Conservation (phyloP, 306 rosid species). For the Cyamopsis tetragonoloba region DNA sequence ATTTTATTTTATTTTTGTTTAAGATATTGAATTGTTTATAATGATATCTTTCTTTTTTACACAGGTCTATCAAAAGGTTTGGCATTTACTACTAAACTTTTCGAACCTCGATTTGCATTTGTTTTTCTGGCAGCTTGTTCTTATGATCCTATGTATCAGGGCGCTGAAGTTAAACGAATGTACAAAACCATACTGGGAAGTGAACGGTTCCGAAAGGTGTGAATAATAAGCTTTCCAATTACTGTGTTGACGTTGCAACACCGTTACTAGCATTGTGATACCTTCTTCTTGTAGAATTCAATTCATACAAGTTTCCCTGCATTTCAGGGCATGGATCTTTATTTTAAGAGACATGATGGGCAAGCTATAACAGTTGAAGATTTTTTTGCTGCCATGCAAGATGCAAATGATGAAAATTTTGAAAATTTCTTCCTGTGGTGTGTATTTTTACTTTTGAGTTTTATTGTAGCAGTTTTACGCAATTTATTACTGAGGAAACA, state of each 20-base stretch:
- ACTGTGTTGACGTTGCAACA: background rate
- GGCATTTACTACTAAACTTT: slow-evolving; percentile 25
- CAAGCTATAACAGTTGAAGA: slow-evolving; percentile 99
- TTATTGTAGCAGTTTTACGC: background rate
- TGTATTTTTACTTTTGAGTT: slow-evolving; percentile 19
- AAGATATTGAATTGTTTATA: slow-evolving; percentile 31
- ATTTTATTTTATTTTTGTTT: slow-evolving; percentile 7
- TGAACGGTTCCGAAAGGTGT: slow-evolving; percentile 87
- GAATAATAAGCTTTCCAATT: slow-evolving; percentile 30
- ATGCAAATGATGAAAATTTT: slow-evolving; percentile 88
- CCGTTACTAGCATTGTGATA: slow-evolving; percentile 9
- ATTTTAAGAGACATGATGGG: slow-evolving; percentile 93
- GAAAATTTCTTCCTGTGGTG: slow-evolving; percentile 86
- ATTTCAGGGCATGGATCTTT: slow-evolving; percentile 97
- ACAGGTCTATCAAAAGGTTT: slow-evolving; percentile 98
- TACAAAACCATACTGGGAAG: slow-evolving; percentile 93
- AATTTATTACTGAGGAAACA: slow-evolving; percentile 7
- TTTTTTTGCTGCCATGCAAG: slow-evolving; percentile 90
- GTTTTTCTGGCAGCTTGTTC: slow-evolving; percentile 25
- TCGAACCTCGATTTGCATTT: slow-evolving; percentile 26
- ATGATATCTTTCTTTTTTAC: slow-evolving; percentile 25
- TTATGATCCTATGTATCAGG: slow-evolving; percentile 54
- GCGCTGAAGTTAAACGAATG: slow-evolving; percentile 99
- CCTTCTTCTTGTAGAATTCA: slow-evolving; percentile 9
- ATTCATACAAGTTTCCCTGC: slow-evolving; percentile 7